Conservation (phyloP, 805 yeast species). For the Cyberlindnera saturnus region DNA sequence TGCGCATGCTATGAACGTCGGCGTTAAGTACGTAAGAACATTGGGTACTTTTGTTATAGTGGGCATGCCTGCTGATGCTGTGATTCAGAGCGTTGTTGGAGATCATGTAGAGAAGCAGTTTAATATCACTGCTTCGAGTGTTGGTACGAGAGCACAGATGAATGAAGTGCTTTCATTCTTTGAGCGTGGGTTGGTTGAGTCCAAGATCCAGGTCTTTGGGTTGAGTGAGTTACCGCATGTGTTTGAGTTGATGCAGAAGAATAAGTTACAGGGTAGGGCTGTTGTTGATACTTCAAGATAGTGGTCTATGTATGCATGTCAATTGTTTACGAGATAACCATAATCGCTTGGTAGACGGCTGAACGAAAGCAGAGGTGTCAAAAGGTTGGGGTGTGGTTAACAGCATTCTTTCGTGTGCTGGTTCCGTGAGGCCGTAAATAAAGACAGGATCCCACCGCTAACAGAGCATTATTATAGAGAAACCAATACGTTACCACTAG, state of each 20-base stretch:
- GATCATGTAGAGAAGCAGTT: constrained; percentile 40
- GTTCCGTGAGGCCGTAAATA: too few species aligned
- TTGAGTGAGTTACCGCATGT: constrained; percentile 44
- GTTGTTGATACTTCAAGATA: constrained; percentile 60
- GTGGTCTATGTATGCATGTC: too few species aligned
- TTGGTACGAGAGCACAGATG: constrained; percentile 29
- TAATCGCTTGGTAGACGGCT: too few species aligned
- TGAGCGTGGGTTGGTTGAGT: constrained; percentile 52
- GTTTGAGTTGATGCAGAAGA: constrained; percentile 49
- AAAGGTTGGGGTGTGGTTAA: too few species aligned
- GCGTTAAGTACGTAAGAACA: constrained; percentile 45
- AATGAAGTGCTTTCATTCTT: constrained; percentile 64
- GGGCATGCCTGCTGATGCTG: constrained; percentile 51
- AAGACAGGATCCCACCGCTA: too few species aligned
- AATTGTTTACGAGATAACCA: too few species aligned
- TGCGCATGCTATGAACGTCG: constrained; percentile 41
- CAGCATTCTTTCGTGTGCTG: too few species aligned
- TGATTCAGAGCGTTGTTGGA: constrained; percentile 37
- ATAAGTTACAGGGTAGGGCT: constrained; percentile 62
- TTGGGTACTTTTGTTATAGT: constrained; percentile 59
- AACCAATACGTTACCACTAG: too few species aligned
- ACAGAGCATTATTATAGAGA: too few species aligned
- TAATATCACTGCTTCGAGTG: constrained; percentile 32
- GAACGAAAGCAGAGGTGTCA: too few species aligned
- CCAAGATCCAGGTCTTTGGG: constrained; percentile 52